Percentiles rank a stretch among this genome's conserved stretches.
These are phyloP conservation scores for Fragilariopsis cylindrus DNA, from an alignment of 108 stramenopile genomes.

Conservation along the genomic window DNA sequence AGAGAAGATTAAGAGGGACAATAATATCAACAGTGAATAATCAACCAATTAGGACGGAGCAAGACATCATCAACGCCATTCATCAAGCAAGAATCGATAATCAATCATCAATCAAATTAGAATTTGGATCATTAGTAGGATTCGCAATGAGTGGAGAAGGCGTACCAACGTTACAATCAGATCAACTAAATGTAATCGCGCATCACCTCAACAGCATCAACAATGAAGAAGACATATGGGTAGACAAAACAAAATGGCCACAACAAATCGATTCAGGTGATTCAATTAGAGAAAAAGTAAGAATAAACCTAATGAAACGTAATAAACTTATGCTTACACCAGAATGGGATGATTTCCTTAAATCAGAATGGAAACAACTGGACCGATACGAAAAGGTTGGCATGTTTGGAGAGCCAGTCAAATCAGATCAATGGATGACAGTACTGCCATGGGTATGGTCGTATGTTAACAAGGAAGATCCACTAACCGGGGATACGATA, in stretches of 20 bases:
- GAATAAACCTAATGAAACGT: not conserved
- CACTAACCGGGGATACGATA: not conserved
- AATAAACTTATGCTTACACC: not conserved
- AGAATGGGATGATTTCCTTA: conserved; percentile 14
- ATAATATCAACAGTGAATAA: conserved; percentile 1
- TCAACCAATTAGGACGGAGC: not conserved
- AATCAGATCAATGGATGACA: not conserved
- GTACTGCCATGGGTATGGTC: conserved; percentile 21
- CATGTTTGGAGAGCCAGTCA: not conserved
- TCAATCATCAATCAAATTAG: not conserved
- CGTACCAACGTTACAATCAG: not conserved
- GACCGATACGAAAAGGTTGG: not conserved
- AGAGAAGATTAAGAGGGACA: conserved; percentile 12
- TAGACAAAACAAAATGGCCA: not conserved
- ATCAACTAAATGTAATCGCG: conserved; percentile 20
- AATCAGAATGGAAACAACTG: conserved; percentile 20
- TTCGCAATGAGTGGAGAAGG: conserved; percentile 11
- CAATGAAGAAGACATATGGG: not conserved
- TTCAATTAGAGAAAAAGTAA: not conserved
- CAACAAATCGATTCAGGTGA: not conserved
- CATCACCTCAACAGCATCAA: not conserved
- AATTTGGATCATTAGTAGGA: not conserved
- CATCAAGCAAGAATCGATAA: not conserved
- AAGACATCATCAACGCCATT: not conserved
- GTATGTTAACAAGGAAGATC: conserved; percentile 3